These are phyloP conservation scores for Pseudogymnoascus sp. DNA, from an alignment of 2,329 filamentous ascomycete genomes.

Conservation along the genomic window DNA sequence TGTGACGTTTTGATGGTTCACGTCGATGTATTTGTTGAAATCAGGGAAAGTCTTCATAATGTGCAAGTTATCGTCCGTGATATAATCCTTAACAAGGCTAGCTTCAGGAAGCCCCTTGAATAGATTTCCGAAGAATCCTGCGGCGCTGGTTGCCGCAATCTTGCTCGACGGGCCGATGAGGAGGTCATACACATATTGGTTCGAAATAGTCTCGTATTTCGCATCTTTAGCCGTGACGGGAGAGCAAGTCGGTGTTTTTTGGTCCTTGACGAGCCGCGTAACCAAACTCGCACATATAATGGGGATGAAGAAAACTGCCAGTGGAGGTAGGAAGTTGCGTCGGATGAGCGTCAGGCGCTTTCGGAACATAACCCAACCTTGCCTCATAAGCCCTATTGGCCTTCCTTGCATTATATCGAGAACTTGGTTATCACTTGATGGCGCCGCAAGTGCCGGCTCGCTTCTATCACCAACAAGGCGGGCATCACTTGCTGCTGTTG, in stretches of 20 bases:
- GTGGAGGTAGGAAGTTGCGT: conserved; percentile 69
- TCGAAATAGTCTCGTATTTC: conserved; percentile 29
- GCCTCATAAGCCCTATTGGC: conserved; percentile 59
- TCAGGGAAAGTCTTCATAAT: conserved; percentile 55
- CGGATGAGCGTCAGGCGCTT: conserved; percentile 74
- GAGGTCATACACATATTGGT: conserved; percentile 20
- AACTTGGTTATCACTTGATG: neutral
- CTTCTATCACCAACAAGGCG: conserved; percentile 11
- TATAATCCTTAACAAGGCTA: conserved; percentile 15
- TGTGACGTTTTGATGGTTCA: conserved; percentile 58
- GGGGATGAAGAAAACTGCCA: conserved; percentile 68
- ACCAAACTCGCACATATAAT: conserved; percentile 73
- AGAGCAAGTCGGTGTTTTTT: conserved; percentile 44
- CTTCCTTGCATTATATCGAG: conserved; percentile 59
- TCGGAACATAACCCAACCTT: conserved; percentile 65
- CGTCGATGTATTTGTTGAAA: conserved; percentile 59
- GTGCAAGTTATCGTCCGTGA: conserved; percentile 15
- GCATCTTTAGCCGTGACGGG: conserved; percentile 38
- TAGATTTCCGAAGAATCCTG: conserved; percentile 19
- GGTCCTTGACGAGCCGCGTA: conserved; percentile 62
- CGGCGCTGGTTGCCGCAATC: conserved; percentile 20
- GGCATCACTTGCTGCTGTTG: conserved; percentile 13
- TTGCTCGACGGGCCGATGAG: conserved; percentile 39
- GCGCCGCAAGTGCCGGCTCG: neutral
- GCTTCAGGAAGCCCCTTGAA: conserved; percentile 19